A percentile compares a stretch with the other conserved stretches of the same genome.
Conservation (phyloP, 2,329 filamentous ascomycete genomes). For the Hyphodiscus sp. region DNA sequence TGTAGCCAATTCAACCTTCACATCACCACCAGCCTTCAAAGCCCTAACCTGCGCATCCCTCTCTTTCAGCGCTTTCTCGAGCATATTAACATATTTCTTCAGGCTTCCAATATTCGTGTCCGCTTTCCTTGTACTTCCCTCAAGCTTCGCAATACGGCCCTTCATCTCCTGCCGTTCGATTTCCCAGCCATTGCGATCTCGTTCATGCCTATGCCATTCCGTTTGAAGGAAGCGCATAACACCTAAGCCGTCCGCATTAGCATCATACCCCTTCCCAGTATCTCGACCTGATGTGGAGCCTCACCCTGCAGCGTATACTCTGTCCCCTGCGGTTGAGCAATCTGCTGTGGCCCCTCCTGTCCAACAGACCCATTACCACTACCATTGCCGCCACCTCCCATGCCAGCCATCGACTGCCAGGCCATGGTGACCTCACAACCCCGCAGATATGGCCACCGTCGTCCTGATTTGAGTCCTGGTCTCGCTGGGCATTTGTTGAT, state of each 20-base stretch:
- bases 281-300: neutral
- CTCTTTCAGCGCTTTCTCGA: conserved; percentile 81
- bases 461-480: conserved; percentile 1
- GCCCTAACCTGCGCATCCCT: conserved; percentile 67
- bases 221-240: conserved; percentile 99
- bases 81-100: conserved; percentile 82
- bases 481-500: conserved; percentile 19
- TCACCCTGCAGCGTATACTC: conserved; percentile 68
- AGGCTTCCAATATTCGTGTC: conserved; percentile 85
- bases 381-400: conserved; percentile 31
- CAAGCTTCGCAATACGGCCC: conserved; percentile 87
- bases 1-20: conserved; percentile 33
- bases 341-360: conserved; percentile 22
- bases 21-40: conserved; percentile 35
- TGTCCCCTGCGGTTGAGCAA: conserved; percentile 50
- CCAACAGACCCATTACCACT: conserved; percentile 21
- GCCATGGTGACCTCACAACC: conserved; percentile 45
- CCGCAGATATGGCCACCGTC: conserved; percentile 11
- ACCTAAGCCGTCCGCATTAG: conserved; percentile 60
- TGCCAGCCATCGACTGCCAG: conserved; percentile 62
- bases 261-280: neutral
- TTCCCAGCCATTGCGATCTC: conserved; percentile 96
- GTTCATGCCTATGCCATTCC: conserved; percentile 97
- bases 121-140: conserved; percentile 80
- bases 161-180: conserved; percentile 99